A percentile compares a stretch with the other conserved stretches of the same genome.
Evolutionary conservation across 148 eudicot species (phyloP).

Genomic region (Rhododendron mucronatum): DNA sequence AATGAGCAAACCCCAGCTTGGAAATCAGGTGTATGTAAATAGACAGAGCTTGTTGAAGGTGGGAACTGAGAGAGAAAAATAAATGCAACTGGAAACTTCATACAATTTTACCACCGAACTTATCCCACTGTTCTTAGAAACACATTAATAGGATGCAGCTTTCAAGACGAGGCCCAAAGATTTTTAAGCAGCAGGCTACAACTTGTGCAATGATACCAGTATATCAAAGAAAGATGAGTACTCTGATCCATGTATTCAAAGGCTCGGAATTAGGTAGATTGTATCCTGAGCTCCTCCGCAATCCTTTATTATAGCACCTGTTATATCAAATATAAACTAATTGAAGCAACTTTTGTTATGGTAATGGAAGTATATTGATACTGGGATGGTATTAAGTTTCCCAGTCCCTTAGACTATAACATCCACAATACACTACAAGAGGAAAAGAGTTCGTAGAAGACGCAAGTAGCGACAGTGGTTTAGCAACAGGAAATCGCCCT

Average conservation of each 20-base stretch:
- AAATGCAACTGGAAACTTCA: not conserved
- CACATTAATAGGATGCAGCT: not conserved
- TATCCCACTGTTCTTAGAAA: not conserved
- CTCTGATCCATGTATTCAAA: slow-evolving; percentile 16
- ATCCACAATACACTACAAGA: not conserved
- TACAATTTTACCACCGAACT: not conserved
- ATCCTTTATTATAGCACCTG: slow-evolving; percentile 7
- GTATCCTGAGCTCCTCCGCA: not conserved
- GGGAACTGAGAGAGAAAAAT: not conserved
- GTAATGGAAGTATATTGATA: not conserved
- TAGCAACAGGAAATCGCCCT: not conserved
- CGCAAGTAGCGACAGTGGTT: not conserved
- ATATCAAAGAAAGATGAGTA: slow-evolving; percentile 1
- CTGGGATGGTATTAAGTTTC: not conserved
- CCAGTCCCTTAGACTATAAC: not conserved
- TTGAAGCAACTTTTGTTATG: not conserved
- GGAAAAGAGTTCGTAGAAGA: not conserved
- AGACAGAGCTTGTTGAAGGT: not conserved
- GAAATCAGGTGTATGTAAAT: not conserved
- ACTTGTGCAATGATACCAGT: not conserved
- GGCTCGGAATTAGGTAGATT: not conserved
- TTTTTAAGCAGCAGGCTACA: not conserved
- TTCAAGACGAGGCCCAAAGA: not conserved
- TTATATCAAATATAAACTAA: not conserved
- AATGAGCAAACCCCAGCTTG: not conserved